These are phyloP conservation scores for Pneumocystis sp. DNA, from an alignment of 1,139 yeast genomes.

Conservation along the genomic window DNA sequence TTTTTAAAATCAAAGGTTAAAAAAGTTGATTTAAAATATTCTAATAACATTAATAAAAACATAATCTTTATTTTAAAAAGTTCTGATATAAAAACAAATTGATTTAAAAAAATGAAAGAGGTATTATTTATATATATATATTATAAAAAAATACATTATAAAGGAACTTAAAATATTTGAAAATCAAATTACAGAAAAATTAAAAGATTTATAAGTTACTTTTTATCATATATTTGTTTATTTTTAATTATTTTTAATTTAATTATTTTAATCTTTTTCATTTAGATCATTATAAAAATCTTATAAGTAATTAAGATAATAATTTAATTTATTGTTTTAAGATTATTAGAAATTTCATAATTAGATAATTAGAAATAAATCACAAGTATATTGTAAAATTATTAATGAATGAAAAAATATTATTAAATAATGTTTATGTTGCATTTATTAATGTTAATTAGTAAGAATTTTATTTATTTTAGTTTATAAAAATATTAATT, in stretches of 20 bases:
- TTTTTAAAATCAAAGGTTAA: not conserved
- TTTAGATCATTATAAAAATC: constrained; percentile 84
- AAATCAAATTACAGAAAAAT: constrained; percentile 17
- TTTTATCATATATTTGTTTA: constrained; percentile 17
- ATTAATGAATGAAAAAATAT: constrained; percentile 29
- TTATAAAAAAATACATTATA: not conserved
- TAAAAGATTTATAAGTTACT: constrained; percentile 22
- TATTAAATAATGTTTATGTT: constrained; percentile 38
- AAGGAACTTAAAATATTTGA: not conserved
- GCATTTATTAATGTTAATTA: constrained; percentile 74
- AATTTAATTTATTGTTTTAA: constrained; percentile 56
- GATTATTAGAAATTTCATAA: constrained; percentile 47
- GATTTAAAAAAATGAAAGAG: not conserved
- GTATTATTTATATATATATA: not conserved
- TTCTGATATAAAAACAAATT: not conserved
- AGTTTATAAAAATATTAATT: not conserved
- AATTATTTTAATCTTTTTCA: constrained; percentile 66
- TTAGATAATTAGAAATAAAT: constrained; percentile 40
- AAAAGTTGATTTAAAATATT: not conserved
- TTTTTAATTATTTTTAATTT: constrained; percentile 43
- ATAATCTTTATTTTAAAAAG: not conserved
- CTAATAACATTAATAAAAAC: not conserved
- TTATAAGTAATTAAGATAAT: constrained; percentile 59
- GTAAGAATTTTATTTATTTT: constrained; percentile 4
- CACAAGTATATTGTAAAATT: constrained; percentile 37